These are phyloP conservation scores for Aspergillus campestris DNA, from an alignment of 495 filamentous ascomycete species.

Conservation along the genomic window DNA sequence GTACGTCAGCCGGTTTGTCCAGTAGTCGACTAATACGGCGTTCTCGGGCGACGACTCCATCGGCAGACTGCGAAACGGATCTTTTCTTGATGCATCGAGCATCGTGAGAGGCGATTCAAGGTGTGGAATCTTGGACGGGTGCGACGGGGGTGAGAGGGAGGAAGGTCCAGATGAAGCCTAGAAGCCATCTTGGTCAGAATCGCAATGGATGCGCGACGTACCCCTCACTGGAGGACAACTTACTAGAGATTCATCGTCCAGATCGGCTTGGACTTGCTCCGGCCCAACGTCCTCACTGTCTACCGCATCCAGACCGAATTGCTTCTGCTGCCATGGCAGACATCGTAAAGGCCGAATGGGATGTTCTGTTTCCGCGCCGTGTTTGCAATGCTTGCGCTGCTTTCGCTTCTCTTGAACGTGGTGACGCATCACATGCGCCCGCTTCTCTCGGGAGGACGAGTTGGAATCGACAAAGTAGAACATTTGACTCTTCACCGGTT, in stretches of 20 bases:
- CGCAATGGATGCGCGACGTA: too few species aligned
- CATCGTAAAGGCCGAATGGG: constrained; percentile 12
- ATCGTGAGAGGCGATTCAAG: constrained; percentile 19
- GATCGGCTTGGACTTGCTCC: too few species aligned
- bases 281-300: not conserved
- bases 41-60: constrained; percentile 15
- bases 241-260: too few species aligned
- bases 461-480: constrained; percentile 41
- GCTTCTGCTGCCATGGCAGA: constrained; percentile 19
- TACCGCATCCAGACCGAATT: constrained; percentile 1
- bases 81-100: constrained; percentile 25
- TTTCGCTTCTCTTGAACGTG: constrained; percentile 39
- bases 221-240: too few species aligned
- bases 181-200: not conserved
- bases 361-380: constrained; percentile 10
- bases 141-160: constrained; percentile 7
- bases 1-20: constrained; percentile 31
- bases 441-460: constrained; percentile 38
- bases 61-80: constrained; percentile 27
- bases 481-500: constrained; percentile 21
- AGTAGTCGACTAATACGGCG: constrained; percentile 28
- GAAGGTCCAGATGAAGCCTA: constrained; percentile 17
- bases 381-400: constrained; percentile 19
- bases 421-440: constrained; percentile 43
- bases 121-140: constrained; percentile 3